Conservation (phyloP, 2,329 filamentous ascomycete genomes). For the Sclerotinia glacialis region DNA sequence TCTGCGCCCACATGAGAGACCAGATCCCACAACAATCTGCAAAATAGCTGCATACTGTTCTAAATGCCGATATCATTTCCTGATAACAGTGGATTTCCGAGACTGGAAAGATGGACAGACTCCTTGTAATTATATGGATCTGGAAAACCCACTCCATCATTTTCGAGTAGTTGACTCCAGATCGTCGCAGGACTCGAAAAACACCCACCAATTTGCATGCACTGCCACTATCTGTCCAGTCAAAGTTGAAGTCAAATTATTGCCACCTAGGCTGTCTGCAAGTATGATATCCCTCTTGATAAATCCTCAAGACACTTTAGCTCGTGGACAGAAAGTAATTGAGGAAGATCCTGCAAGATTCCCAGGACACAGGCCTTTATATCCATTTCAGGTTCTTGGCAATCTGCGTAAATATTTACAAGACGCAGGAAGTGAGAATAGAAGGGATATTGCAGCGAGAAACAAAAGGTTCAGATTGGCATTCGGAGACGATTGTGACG, state of each 20-base stretch:
- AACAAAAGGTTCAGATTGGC: slow-evolving; percentile 64
- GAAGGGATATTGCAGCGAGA: slow-evolving; percentile 53
- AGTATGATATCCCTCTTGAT: slow-evolving; percentile 51
- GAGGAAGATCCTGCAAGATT: slow-evolving; percentile 51
- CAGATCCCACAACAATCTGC: slow-evolving; percentile 45
- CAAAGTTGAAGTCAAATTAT: slow-evolving; percentile 51
- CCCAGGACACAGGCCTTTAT: slow-evolving; percentile 48
- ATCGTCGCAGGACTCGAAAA: slow-evolving; percentile 39
- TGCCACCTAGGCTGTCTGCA: slow-evolving; percentile 50
- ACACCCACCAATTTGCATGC: slow-evolving; percentile 53
- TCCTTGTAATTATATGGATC: slow-evolving; percentile 41
- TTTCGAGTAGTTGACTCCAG: slow-evolving; percentile 45
- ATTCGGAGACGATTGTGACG: slow-evolving; percentile 60
- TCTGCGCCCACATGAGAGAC: slow-evolving; percentile 42
- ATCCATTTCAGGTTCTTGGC: slow-evolving; percentile 52
- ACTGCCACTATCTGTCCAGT: slow-evolving; percentile 56
- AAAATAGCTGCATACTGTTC: slow-evolving; percentile 60
- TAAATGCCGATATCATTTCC: slow-evolving; percentile 60
- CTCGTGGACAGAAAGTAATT: slow-evolving; percentile 53
- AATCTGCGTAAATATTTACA: slow-evolving; percentile 58
- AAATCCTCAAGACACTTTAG: slow-evolving; percentile 50
- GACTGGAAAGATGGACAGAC: slow-evolving; percentile 39
- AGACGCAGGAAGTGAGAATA: slow-evolving; percentile 48
- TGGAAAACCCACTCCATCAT: slow-evolving; percentile 59
- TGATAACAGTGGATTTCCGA: slow-evolving; percentile 54